Conservation (phyloP, 2,329 filamentous ascomycete genomes). For the Zymoseptoria ardabiliae region DNA sequence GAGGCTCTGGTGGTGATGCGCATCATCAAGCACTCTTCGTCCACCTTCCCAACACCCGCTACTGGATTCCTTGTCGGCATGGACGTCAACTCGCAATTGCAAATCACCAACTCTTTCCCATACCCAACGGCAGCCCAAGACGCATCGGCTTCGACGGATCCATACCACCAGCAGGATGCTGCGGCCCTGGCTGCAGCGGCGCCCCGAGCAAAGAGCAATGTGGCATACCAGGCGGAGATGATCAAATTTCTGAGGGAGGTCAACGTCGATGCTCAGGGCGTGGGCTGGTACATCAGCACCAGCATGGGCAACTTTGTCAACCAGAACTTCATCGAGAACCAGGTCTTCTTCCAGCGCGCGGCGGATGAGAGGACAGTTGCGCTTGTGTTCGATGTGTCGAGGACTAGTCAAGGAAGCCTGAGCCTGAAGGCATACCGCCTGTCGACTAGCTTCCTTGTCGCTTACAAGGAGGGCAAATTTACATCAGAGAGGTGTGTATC, state of each 20-base stretch:
- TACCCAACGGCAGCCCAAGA: conserved; percentile 70
- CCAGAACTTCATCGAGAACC: conserved; percentile 92
- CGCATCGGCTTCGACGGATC: conserved; percentile 48
- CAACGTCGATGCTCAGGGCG: conserved; percentile 95
- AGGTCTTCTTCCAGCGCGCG: conserved; percentile 93
- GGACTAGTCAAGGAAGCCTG: conserved; percentile 84
- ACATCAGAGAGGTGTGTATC: conserved; percentile 71
- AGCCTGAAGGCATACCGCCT: conserved; percentile 88
- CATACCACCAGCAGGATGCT: conserved; percentile 64
- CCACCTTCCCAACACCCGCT: conserved; percentile 78
- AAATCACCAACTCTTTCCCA: conserved; percentile 91
- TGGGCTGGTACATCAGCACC: conserved; percentile 97
- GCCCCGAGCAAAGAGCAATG: conserved; percentile 84
- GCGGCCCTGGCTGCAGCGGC: conserved; percentile 76
- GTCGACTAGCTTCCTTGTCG: conserved; percentile 77
- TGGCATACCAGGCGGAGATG: conserved; percentile 89
- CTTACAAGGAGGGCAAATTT: conserved; percentile 96
- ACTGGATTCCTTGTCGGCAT: conserved; percentile 90
- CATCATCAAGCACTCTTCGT: conserved; percentile 91
- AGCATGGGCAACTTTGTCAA: conserved; percentile 99
- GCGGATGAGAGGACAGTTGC: conserved; percentile 78
- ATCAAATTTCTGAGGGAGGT: conserved; percentile 93
- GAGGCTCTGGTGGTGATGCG: conserved; percentile 97
- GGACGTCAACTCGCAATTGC: conserved; percentile 72
- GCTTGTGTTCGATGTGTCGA: conserved; percentile 89